phyloP scores from a whole-genome alignment of 495 filamentous ascomycete genomes.

The Xylaria acuta region DNA sequence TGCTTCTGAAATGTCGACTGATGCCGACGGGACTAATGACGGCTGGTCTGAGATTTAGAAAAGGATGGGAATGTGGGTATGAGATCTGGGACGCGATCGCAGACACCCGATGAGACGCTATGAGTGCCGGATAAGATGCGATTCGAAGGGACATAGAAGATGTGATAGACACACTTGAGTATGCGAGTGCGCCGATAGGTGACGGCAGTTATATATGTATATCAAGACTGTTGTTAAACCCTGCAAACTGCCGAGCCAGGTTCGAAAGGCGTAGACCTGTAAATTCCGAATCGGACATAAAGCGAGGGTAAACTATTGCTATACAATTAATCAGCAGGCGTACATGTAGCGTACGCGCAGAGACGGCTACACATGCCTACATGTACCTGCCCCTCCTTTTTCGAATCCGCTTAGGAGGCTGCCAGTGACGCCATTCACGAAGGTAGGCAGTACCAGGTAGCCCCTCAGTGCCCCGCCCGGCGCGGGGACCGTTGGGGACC shows the following conservation, averaged over 20 bases:
- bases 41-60: background rate
- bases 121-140: conserved; percentile 2
- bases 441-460: background rate
- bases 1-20: conserved; percentile 13
- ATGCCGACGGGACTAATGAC: background rate
- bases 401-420: background rate
- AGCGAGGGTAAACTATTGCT: conserved; percentile 1
- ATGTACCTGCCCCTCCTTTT: conserved; percentile 13
- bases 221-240: background rate
- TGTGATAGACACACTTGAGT: background rate
- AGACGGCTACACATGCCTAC: background rate
- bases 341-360: background rate
- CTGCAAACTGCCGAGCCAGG: background rate
- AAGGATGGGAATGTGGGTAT: background rate
- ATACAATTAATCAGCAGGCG: conserved; percentile 12
- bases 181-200: background rate
- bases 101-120: conserved; percentile 22
- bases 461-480: conserved; percentile 17
- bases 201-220: background rate
- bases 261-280: background rate
- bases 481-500: conserved; percentile 1
- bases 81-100: conserved; percentile 20
- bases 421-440: conserved; percentile 20
- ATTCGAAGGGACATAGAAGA: conserved; percentile 14
- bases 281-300: background rate